phyloP scores from a whole-genome alignment of 805 yeast genomes.

The Cyberlindnera misumaiensis region DNA sequence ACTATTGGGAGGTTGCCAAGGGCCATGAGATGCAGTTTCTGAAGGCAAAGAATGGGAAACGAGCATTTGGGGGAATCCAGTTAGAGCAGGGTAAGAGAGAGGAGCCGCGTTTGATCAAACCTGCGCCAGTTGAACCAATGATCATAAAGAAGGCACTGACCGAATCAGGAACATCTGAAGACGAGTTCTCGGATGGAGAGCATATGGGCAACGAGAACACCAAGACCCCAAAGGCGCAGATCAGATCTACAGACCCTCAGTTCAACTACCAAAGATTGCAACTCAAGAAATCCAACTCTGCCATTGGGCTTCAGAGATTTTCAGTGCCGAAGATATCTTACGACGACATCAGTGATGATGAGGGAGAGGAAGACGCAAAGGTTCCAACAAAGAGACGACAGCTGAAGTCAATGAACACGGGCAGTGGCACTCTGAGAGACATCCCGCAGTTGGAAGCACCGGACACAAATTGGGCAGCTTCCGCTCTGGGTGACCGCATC shows the following conservation, averaged over 20 bases:
- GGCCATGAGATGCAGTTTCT: slow-evolving; percentile 79
- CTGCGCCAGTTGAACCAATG: slow-evolving; percentile 4
- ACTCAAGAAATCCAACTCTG: slow-evolving; percentile 22
- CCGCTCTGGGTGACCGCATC: slow-evolving; percentile 33
- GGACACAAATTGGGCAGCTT: slow-evolving; percentile 33
- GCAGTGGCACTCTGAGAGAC: slow-evolving; percentile 15
- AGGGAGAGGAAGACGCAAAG: slow-evolving; percentile 6
- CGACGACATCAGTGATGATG: slow-evolving; percentile 8
- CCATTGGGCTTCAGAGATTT: slow-evolving; percentile 22
- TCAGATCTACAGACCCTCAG: slow-evolving; percentile 12
- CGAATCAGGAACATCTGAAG: slow-evolving; percentile 12
- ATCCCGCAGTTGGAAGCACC: slow-evolving; percentile 35
- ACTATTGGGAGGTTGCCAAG: slow-evolving; percentile 86
- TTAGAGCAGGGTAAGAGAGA: slow-evolving; percentile 4
- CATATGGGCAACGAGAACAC: slow-evolving; percentile 3
- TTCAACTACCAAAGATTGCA: slow-evolving; percentile 8
- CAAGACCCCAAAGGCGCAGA: slow-evolving; percentile 21
- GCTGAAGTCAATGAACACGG: slow-evolving; percentile 8
- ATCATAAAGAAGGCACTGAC: slow-evolving; percentile 4
- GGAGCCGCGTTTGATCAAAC: slow-evolving; percentile 2
- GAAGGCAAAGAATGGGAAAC: slow-evolving; percentile 49
- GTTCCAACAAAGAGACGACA: slow-evolving; percentile 20
- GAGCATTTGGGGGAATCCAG: slow-evolving; percentile 7
- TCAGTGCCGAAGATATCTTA: slow-evolving; percentile 8
- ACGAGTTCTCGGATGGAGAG: slow-evolving; percentile 5